Base-by-base conservation (phyloP, 2,329 filamentous ascomycete genomes). In the Monosporascus ibericus region DNA sequence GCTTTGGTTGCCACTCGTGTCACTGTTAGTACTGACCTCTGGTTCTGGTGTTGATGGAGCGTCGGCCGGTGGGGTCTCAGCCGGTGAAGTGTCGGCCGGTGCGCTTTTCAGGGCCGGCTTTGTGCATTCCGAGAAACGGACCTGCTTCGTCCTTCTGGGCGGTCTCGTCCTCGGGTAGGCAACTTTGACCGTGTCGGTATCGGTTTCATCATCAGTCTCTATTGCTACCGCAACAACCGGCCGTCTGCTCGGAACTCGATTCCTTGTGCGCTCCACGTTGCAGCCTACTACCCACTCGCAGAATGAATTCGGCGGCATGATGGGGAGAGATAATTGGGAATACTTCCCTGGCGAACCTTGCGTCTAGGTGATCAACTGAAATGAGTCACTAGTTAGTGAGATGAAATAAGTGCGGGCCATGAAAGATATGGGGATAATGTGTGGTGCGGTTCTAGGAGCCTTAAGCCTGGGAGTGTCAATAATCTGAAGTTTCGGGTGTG, bases 121-220 rank as follows among this genome's bases (percentile, higher is more conserved):
- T 49, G 55, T 61, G 2, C 66, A 59, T 22, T 53, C 51, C 14
- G 30, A 27, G 36, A 58, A 58, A 9, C 54, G 60, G 27, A 63
- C 55, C 4, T 60, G 55, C 9, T 58, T 58, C 34, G 44, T 18
- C 22, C 20, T 40, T 48, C 17, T 55, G 44, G 37, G 20, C 36
- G 52, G 54, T 17, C 67, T 60, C 5, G 67, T 64, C 49, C 76
- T 73, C 1, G 78, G 77, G 49, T 78, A 77, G 1, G 75, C 77
- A 38, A 82, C 63, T 18, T 65, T 70, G 50, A 81, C 63, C 3
- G 70, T 74, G 49, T 82, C 78, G 25, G 72, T 68, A 7, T 75
- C 72, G n/a, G 70, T 72, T 51, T 79, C 76, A 44, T 81, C 77
- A 55, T 82, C 77, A 11, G 78, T 80, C 15, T 71, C 65, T 67